phyloP scores from a whole-genome alignment of 352 stramenopile species.

The Peronosclerospora sorghi region DNA sequence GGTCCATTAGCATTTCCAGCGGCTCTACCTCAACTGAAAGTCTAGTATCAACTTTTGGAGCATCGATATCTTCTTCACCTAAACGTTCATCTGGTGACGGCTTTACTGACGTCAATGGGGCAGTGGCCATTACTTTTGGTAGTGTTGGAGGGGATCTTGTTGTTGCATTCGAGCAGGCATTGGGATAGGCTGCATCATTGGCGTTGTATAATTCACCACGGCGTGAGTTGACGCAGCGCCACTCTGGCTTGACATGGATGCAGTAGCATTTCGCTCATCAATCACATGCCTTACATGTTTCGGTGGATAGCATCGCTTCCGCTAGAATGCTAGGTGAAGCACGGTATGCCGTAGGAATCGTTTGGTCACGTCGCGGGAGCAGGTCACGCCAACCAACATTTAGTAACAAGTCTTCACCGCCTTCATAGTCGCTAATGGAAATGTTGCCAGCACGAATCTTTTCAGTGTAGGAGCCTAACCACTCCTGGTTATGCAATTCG shows the following conservation, averaged over 20 bases:
- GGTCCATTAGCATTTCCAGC: constrained; percentile 48
- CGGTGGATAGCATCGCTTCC: constrained; percentile 70
- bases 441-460: constrained; percentile 72
- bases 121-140: neutral
- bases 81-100: constrained; percentile 43
- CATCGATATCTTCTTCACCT: constrained; percentile 35
- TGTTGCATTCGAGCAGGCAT: constrained; percentile 34
- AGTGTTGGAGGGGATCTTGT: constrained; percentile 16
- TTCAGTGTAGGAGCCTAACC: constrained; percentile 73
- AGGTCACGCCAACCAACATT: constrained; percentile 66
- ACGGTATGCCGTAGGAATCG: too few species aligned
- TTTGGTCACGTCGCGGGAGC: constrained; percentile 46
- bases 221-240: neutral
- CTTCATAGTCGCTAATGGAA: too few species aligned
- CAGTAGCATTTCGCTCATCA: constrained; percentile 25
- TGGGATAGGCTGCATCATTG: constrained; percentile 31
- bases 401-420: too few species aligned
- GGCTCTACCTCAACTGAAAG: constrained; percentile 25
- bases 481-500: too few species aligned
- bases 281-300: constrained; percentile 77
- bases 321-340: too few species aligned
- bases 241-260: constrained; percentile 8
- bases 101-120: constrained; percentile 10
- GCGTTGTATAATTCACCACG: constrained; percentile 3
- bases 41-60: constrained; percentile 15